A percentile compares a stretch with the other conserved stretches of the same genome.
Conservation (phyloP, 208 protist genomes). For the Sergeia podlipaevii region DNA sequence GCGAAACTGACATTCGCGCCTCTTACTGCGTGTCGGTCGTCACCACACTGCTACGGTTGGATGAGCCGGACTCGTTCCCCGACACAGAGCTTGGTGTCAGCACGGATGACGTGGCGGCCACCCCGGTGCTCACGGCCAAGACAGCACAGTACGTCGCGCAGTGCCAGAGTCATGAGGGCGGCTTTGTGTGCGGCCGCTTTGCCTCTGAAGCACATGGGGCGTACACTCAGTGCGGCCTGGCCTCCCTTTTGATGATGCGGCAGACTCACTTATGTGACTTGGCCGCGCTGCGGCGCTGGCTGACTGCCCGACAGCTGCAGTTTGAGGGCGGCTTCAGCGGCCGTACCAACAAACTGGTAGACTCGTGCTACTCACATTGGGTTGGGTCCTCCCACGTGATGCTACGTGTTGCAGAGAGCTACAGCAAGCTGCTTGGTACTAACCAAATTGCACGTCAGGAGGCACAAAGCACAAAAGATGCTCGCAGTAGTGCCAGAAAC, state of each 20-base stretch:
- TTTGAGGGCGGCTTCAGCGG: conserved; percentile 94
- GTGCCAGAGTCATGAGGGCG: conserved; percentile 93
- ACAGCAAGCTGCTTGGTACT: conserved; percentile 19
- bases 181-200: conserved; percentile 63
- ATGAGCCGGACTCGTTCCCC: conserved; percentile 37
- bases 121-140: conserved; percentile 33
- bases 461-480: too few species aligned
- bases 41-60: conserved; percentile 56
- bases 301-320: conserved; percentile 64
- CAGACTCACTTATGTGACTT: conserved; percentile 49
- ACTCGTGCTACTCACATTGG: conserved; percentile 98
- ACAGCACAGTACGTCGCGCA: conserved; percentile 58
- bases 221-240: conserved; percentile 91
- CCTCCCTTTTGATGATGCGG: conserved; percentile 64
- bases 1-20: conserved; percentile 85
- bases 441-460: background rate
- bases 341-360: conserved; percentile 97
- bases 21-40: conserved; percentile 87
- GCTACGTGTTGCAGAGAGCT: conserved; percentile 40
- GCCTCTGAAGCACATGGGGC: conserved; percentile 88
- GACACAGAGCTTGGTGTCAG: background rate
- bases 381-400: conserved; percentile 85
- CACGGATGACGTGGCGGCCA: conserved; percentile 21
- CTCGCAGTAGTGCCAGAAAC: too few species aligned
- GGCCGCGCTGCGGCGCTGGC: conserved; percentile 60